Percentiles rank a stretch among this genome's conserved stretches.
These are phyloP conservation scores for Collybiopsis luxurians DNA, from an alignment of 768 basidiomycete genomes.

Conservation along the genomic window DNA sequence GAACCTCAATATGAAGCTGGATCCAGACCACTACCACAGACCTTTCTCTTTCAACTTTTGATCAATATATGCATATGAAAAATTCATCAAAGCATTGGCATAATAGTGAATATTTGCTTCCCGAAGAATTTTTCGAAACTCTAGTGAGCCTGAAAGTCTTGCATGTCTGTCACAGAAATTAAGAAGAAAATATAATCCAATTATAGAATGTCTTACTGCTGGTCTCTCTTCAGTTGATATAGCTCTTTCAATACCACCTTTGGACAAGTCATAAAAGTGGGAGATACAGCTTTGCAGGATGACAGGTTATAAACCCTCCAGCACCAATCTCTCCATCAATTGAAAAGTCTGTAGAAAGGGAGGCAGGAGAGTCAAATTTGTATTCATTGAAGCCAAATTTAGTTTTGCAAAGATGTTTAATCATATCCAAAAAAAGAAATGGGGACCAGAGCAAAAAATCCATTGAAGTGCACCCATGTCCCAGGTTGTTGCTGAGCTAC, in stretches of 20 bases:
- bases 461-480: neutral
- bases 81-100: neutral
- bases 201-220: neutral
- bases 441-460: neutral
- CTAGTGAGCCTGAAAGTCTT: neutral
- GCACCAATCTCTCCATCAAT: neutral
- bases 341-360: neutral
- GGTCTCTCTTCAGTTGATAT: too few relatives aligned
- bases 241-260: too few relatives aligned
- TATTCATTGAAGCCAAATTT: neutral
- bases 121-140: neutral
- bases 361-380: neutral
- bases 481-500: neutral
- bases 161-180: neutral
- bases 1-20: neutral
- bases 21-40: neutral
- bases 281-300: neutral
- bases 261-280: neutral
- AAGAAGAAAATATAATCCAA: neutral
- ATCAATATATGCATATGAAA: neutral
- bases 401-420: neutral
- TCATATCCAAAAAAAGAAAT: neutral
- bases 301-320: constrained; percentile 3
- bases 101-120: neutral
- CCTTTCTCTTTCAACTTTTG: neutral